Percentiles rank a stretch among this genome's conserved stretches.
phyloP scores from a whole-genome alignment of 352 stramenopile species.

The Aphanomyces astaci region DNA sequence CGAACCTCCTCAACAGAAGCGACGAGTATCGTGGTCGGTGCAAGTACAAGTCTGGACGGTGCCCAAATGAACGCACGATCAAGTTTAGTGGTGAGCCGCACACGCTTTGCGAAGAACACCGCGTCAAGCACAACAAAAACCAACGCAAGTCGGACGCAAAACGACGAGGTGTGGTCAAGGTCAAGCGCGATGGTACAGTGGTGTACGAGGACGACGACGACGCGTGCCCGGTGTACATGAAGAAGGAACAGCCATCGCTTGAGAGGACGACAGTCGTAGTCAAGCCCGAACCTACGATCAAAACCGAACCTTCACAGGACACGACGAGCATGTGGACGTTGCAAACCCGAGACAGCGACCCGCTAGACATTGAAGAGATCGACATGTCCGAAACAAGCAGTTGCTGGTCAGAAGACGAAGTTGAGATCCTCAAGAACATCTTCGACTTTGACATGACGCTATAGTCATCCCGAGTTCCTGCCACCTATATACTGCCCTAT shows the following conservation, averaged over 20 bases:
- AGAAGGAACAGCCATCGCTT: not conserved
- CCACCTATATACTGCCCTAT: not conserved
- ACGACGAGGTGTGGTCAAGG: slow-evolving; percentile 20
- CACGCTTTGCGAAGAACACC: slow-evolving; percentile 23
- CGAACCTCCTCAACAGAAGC: slow-evolving; percentile 8
- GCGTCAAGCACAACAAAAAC: slow-evolving; percentile 25
- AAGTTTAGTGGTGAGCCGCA: slow-evolving; percentile 24
- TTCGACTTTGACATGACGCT: slow-evolving; percentile 6
- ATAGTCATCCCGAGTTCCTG: not conserved
- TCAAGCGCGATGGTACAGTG: not conserved
- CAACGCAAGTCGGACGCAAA: slow-evolving; percentile 26
- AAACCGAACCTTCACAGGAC: not conserved
- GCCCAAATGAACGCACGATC: slow-evolving; percentile 22
- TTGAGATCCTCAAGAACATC: slow-evolving; percentile 24
- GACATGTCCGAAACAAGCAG: slow-evolving; percentile 21
- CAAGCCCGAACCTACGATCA: not conserved
- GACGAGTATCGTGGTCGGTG: slow-evolving; percentile 23
- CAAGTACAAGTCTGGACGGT: slow-evolving; percentile 24
- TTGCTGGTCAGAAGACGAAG: slow-evolving; percentile 23
- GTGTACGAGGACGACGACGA: not conserved
- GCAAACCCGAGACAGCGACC: not conserved
- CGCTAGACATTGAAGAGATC: slow-evolving; percentile 19
- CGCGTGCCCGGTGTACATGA: not conserved
- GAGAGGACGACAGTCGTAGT: not conserved
- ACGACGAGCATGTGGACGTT: not conserved